Evolutionary conservation across 441 rosid genomes (phyloP), one percentile per base, ranked within the genome.

Genomic region (Oxalis stricta): DNA sequence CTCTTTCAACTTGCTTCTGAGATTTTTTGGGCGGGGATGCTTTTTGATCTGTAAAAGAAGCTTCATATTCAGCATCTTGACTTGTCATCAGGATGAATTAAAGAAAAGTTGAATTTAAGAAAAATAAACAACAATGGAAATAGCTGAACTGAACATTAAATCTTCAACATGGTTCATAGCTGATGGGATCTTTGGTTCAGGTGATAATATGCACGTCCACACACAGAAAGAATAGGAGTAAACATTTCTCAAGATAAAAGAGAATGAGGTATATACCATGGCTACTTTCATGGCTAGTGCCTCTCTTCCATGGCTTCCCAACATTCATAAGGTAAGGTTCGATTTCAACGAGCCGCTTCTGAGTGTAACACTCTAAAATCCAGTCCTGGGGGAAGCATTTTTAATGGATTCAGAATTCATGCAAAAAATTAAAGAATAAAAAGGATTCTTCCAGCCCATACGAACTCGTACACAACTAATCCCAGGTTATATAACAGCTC

Each of bases 221-320:
- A 6, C 5, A 26, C 7, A 26, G 1, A 26, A 1, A 11, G 31
- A 1, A 26, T 26, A 26, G 7, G 31, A 6, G 31, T 5, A 26
- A 23, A 23, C 28, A 23, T 23, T 23, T 29, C 3, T 30, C 10
- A 19, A 14, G 5, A 28, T 41, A 17, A 52, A 19, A 9, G 34
- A 18, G 46, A 33, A 7, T 11, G 30, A 38, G 18, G 38, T 34
- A 18, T 40, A 32, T 31, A 78, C 89, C 86, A 56, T 53, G 59
- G 37, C 29, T 44, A 45, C 41, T 44, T 48, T 63, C 55, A 28
- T 31, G 35, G 18, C 66, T 42, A 51, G 17, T 62, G 52, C 44
- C 52, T 55, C 50, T 72, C 56, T 85, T 68, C 94, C 96, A 91
- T 53, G 93, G 91, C 43, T 79, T 91, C 48, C 99, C 99, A 38